Evolutionary conservation across 164 flowering plant species (phyloP), one percentile per base, ranked within the genome.

Genomic region (Berberis thunbergii): DNA sequence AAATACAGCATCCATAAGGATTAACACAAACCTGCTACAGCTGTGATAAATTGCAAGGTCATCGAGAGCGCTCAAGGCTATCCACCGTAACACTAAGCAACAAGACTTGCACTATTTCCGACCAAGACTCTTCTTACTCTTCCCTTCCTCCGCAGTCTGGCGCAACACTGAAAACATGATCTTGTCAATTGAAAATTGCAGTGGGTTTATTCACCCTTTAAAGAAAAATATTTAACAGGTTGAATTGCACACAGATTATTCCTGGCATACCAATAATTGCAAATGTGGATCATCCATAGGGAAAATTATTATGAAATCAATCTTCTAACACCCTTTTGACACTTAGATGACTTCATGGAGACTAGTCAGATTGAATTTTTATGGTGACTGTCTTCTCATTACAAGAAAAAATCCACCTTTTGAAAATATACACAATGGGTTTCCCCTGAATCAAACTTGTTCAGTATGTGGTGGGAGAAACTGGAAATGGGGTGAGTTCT

Each of bases 1-100:
- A 57, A 1, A 45, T 39, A 43, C 2, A 12, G 5, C 41, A 52
- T 1, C 3, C 9, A 42, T 10, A 53, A 61, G 10, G n/a, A 49
- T 26, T 6, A 4, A 55, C 26, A 68, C 54, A 59, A 74, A 87
- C 97, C 96, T 86, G 84, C 88, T 88, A 67, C 98, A 91, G 66
- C 83, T 75, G 62, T 81, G 77, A 72, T 80, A 94, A 63, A 93
- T 84, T 45, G 75, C 74, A 62, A 90, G 87, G 67, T 93, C 98
- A 75, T 93, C 84, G 63, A 90, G 76, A 60, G 94, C 98, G 67
- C 97, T 90, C 72, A 90, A 69, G 63, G 93, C 96, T 41, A 94
- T 82, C 98, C 96, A 44, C 98, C 0, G 97, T 89, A 39, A 86
- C 66, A 43, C 87, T 80, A 65, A 87, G 61, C 69, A 94, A 68